phyloP scores from a whole-genome alignment of 192 early-diverging fungal genomes.

The Chytriomyces hyalinus region DNA sequence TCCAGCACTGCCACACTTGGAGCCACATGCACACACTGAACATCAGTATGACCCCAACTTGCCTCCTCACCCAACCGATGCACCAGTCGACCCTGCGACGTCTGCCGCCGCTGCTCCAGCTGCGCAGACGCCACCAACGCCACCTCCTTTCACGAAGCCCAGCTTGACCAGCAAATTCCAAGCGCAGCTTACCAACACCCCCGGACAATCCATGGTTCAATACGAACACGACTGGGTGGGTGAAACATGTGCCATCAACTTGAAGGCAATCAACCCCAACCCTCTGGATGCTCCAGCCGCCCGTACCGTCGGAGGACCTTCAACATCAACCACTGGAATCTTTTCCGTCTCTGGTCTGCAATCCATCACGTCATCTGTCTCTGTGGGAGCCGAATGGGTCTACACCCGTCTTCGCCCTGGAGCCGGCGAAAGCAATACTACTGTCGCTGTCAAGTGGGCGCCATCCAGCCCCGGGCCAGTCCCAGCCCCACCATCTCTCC shows the following conservation, averaged over 20 bases:
- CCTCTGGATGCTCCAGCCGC: conserved; percentile 66
- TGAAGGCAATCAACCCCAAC: conserved; percentile 96
- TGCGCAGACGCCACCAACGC: conserved; percentile 35
- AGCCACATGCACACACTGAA: conserved; percentile 39
- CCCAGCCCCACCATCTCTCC: conserved; percentile 65
- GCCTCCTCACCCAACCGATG: conserved; percentile 22
- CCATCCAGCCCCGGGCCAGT: conserved; percentile 34
- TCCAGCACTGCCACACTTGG: conserved; percentile 33
- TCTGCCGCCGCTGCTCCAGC: conserved; percentile 23
- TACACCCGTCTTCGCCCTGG: conserved; percentile 84
- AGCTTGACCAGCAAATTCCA: conserved; percentile 57
- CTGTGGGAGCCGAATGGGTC: conserved; percentile 85
- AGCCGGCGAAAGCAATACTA: conserved; percentile 78
- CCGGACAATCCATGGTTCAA: conserved; percentile 89
- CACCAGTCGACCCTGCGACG: not conserved
- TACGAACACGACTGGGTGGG: conserved; percentile 93
- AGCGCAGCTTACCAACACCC: conserved; percentile 64
- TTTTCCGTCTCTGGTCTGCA: conserved; percentile 89
- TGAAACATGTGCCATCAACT: conserved; percentile 82
- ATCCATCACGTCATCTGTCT: conserved; percentile 80
- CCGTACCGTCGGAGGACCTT: conserved; percentile 25
- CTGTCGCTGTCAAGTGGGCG: conserved; percentile 51
- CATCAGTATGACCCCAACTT: conserved; percentile 40
- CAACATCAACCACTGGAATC: conserved; percentile 75
- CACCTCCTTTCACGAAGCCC: conserved; percentile 34